These are phyloP conservation scores for Pinus taeda DNA, from an alignment of 75 land plant genomes.

Conservation along the genomic window DNA sequence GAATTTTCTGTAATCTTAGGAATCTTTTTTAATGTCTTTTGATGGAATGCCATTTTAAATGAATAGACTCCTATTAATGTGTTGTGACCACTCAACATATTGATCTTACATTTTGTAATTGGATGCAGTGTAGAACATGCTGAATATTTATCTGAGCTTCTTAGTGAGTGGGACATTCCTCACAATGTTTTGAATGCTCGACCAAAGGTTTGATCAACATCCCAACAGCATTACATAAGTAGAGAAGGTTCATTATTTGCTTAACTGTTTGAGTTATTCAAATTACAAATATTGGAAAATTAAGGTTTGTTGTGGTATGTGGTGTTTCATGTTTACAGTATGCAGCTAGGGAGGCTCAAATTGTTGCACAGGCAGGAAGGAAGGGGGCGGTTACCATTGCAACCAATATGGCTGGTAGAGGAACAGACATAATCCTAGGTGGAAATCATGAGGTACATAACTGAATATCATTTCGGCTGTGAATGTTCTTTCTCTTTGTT, in stretches of 20 bases:
- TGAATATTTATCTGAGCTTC: slow-evolving; percentile 81
- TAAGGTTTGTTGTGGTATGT: background rate
- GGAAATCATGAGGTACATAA: slow-evolving; percentile 86
- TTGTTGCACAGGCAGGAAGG: slow-evolving; percentile 95
- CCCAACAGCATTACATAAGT: background rate
- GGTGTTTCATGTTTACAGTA: slow-evolving; percentile 43
- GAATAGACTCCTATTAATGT: background rate
- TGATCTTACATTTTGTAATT: background rate
- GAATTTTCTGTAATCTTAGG: no score
- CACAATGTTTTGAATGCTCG: slow-evolving; percentile 99
- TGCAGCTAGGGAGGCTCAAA: slow-evolving; percentile 98
- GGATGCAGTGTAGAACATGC: slow-evolving; percentile 97
- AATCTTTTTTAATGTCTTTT: no score
- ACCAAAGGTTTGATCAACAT: slow-evolving; percentile 70
- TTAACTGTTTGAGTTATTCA: background rate
- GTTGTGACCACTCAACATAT: background rate
- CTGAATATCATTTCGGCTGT: background rate
- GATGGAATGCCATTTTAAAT: no score
- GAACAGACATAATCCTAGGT: slow-evolving; percentile 97
- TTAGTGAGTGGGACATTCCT: slow-evolving; percentile 71
- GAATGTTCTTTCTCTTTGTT: background rate
- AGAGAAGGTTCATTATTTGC: background rate
- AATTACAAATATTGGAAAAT: background rate
- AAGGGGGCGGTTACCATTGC: slow-evolving; percentile 93
- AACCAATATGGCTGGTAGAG: slow-evolving; percentile 99